Percentiles rank a stretch among this genome's conserved stretches.
phyloP scores from a whole-genome alignment of 2,329 filamentous ascomycete genomes.

The Cladosporium sp. region DNA sequence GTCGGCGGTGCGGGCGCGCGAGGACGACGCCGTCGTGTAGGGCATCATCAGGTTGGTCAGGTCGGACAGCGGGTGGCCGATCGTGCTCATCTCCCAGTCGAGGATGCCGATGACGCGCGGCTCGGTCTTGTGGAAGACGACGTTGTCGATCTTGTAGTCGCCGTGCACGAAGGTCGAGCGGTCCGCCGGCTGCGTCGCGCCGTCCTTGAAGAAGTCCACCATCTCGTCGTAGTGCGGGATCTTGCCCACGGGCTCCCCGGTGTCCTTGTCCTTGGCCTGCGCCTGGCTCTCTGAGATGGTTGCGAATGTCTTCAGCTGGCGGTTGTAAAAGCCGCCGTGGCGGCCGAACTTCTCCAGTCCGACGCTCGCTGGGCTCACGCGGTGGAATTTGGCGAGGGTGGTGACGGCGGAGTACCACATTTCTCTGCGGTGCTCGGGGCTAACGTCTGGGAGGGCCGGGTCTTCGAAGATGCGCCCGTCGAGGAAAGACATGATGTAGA shows the following conservation, averaged over 20 bases:
- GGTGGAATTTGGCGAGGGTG: constrained; percentile 80
- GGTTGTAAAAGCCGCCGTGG: constrained; percentile 69
- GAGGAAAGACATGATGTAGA: constrained; percentile 96
- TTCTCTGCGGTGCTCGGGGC: constrained; percentile 60
- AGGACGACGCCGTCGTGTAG: constrained; percentile 36
- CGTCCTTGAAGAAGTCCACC: constrained; percentile 68
- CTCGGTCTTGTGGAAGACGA: constrained; percentile 76
- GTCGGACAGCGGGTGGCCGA: constrained; percentile 92
- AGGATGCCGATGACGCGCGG: constrained; percentile 85
- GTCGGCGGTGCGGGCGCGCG: constrained; percentile 34
- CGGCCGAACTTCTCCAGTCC: constrained; percentile 70
- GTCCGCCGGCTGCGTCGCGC: constrained; percentile 66
- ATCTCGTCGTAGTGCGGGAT: constrained; percentile 80
- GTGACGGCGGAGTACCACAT: constrained; percentile 84
- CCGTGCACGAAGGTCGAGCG: constrained; percentile 78
- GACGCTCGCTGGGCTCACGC: constrained; percentile 59
- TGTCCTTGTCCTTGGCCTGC: constrained; percentile 67
- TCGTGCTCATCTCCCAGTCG: constrained; percentile 98
- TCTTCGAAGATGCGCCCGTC: constrained; percentile 92
- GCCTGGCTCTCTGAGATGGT: constrained; percentile 75
- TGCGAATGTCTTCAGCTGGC: constrained; percentile 78
- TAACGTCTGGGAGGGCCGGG: constrained; percentile 68
- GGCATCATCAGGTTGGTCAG: constrained; percentile 66
- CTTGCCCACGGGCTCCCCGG: constrained; percentile 66
- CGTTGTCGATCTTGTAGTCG: constrained; percentile 76